Conservation (phyloP, 176 grass and related monocot species). For the Saccharum officinarum region DNA sequence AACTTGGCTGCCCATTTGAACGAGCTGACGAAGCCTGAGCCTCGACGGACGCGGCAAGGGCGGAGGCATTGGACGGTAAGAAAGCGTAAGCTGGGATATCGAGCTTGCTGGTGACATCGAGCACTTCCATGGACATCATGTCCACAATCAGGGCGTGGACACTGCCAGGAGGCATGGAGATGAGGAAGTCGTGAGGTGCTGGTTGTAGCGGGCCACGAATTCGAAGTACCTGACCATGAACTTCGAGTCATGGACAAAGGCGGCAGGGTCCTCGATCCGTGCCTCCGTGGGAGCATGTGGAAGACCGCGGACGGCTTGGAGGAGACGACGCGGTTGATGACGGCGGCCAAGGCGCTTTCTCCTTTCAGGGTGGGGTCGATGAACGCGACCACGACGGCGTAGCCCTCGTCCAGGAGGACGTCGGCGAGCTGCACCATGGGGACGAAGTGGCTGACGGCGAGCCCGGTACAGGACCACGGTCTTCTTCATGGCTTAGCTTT, state of each 20-base stretch:
- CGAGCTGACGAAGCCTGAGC: neutral
- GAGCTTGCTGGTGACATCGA: slow-evolving; percentile 32
- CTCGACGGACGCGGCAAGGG: slow-evolving; percentile 22
- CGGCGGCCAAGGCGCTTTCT: too few relatives aligned
- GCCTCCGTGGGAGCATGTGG: too few relatives aligned
- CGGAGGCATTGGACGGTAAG: neutral
- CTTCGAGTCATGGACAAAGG: neutral
- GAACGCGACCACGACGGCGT: too few relatives aligned
- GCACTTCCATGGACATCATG: neutral
- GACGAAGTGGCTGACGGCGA: too few relatives aligned
- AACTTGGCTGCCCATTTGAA: neutral
- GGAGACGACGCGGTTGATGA: too few relatives aligned
- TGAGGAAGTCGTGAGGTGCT: slow-evolving; percentile 28
- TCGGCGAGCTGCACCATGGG: too few relatives aligned
- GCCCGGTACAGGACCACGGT: too few relatives aligned
- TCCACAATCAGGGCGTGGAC: neutral
- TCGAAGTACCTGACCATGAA: neutral
- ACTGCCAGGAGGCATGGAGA: slow-evolving; percentile 1
- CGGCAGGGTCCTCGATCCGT: too few relatives aligned
- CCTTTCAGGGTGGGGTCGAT: too few relatives aligned
- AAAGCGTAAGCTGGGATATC: slow-evolving; percentile 40
- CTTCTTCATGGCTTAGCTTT: too few relatives aligned
- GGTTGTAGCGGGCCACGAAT: slow-evolving; percentile 23
- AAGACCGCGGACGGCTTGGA: too few relatives aligned
- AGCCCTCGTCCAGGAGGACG: too few relatives aligned